Evolutionary conservation across 495 filamentous ascomycete species (phyloP), one percentile per base, ranked within the genome.

Genomic region (Neurospora sp.): DNA sequence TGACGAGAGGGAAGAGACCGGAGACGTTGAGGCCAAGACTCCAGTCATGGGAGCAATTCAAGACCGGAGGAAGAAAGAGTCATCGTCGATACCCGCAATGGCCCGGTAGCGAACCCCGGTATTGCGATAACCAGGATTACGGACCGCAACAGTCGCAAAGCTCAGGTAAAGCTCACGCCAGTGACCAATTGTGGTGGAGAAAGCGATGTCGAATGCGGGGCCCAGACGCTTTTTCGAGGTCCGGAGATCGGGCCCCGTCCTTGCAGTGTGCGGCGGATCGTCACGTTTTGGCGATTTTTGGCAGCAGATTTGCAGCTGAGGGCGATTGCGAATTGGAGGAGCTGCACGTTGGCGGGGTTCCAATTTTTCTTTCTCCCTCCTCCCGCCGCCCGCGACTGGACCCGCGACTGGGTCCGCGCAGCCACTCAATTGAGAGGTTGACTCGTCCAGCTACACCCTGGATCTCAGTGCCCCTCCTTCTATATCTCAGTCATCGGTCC

Each of bases 341-440:
- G 5, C 27, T 66, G 27, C 54, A 66, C 27, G 2, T 31, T 66
- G 54, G 76, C 74, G 77, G 77, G 77, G 72, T 75, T 72, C 72
- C 71, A 39, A 75, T 75, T 76, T 75, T 77, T 74, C 75, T 69
- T 73, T 18, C 73, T 71, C 76, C 73, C 69, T 59, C 76, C 74
- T 54, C n/a, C 44, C 37, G 44, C 71, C n/a, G 38, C 20, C 69
- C 70, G 39, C 39, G 11, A 41, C 70, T 72, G 31, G 48, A 59
- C 20, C 42, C 42, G 40, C 40, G 40, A 41, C 40, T 48, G 46
- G 46, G 20, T 20, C 46, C 46, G 54, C 54, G 54, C 12, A 66
- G 54, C 54, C 54, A 66, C 54, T 66, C 27, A 66, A 66, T 31
- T 62, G 54, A 31, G 54, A 62, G 54, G 14, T 66, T 66, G 27